Base-by-base conservation (phyloP, 306 rosid species). In the Casuarina glauca region DNA sequence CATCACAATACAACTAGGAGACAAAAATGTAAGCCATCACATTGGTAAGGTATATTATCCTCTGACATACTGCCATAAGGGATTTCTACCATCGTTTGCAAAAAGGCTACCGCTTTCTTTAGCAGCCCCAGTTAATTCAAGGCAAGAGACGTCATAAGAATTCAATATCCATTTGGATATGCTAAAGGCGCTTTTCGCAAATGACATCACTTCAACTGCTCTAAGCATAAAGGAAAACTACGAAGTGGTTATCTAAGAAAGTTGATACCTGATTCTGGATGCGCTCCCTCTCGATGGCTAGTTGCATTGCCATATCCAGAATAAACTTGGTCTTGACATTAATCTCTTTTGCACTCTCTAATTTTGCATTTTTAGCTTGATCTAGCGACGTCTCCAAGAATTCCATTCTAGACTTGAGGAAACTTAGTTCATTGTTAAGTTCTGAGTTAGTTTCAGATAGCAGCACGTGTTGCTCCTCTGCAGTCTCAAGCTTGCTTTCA, bases 221-320 rank as follows among this genome's bases (percentile, higher is more conserved):
- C 32, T 41, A 54, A 67, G 52, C 70, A 45, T 49, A n/a, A 75
- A 42, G 15, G 51, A 20, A 9, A 41, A 64, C 36, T 52, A 54
- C 41, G 38, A 76, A 26, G 42, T 73, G 74, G 52, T 73, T 58
- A 41, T 70, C 60, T 53, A 74, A 81, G 75, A 48, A 15, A 72
- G 69, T 49, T 38, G 17, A 19, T 86, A 95, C 98, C 97, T 88
- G 93, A 61, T 80, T 86, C 77, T 87, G 89, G 76, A 96, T 83
- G 63, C 90, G 91, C 84, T 90, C 93, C 76, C 99, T 85, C 80
- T 93, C 97, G 1, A 75, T 60, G 19, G 96, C 86, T 73, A 96
- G 84, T 79, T 84, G 96, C 78, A 55, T 72, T 46, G 91, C 90
- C 98, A 90, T 81, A 77, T 93, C 98, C 97, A 80, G 86, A 73